Conservation (phyloP, 306 rosid genomes). For the Malus sieversii region DNA sequence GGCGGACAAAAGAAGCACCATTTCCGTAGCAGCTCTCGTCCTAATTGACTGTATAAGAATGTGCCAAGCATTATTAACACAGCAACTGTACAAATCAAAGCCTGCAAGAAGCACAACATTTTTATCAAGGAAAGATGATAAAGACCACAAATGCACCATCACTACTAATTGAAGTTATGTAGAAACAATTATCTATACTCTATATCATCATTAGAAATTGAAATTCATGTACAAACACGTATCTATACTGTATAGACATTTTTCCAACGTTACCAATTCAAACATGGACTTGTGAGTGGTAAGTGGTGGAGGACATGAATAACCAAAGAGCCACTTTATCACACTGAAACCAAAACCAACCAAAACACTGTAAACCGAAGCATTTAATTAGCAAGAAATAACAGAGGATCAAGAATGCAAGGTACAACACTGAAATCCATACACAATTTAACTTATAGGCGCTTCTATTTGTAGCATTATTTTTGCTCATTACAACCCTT, state of each 20-base stretch:
- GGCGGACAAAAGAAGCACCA: background rate
- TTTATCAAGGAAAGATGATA: conserved; percentile 2
- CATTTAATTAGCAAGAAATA: background rate
- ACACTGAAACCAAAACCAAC: background rate
- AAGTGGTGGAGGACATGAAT: background rate
- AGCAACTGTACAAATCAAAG: conserved; percentile 47
- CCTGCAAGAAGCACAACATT: conserved; percentile 40
- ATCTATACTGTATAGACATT: background rate
- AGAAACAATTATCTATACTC: background rate
- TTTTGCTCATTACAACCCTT: background rate
- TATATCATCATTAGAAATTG: background rate
- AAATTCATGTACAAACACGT: background rate
- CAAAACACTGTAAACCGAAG: background rate
- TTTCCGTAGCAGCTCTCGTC: background rate
- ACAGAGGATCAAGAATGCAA: background rate
- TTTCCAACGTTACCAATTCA: background rate
- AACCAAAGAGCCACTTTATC: background rate
- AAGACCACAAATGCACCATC: background rate
- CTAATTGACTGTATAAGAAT: background rate
- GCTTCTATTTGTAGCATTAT: background rate
- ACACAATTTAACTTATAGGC: background rate
- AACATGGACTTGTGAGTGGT: background rate
- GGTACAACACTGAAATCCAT: background rate
- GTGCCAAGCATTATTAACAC: conserved; percentile 19
- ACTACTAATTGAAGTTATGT: background rate